phyloP scores from a whole-genome alignment of 306 rosid genomes.

The Cyamopsis tetragonoloba region DNA sequence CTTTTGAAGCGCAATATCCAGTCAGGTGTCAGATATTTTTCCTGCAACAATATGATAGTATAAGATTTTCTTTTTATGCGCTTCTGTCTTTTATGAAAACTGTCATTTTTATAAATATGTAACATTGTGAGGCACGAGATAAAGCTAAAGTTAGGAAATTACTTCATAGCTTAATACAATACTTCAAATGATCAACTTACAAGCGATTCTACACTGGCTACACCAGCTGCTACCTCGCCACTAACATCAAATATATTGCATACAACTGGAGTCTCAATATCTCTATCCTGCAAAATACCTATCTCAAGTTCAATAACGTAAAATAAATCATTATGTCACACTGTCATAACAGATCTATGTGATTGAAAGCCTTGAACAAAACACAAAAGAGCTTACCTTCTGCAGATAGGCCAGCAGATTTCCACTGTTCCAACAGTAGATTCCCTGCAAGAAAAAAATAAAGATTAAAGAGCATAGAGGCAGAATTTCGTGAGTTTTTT shows the following conservation, averaged over 20 bases:
- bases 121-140: neutral
- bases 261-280: conserved; percentile 72
- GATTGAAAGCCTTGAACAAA: neutral
- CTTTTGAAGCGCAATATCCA: conserved; percentile 63
- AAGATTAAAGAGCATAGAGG: neutral
- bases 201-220: conserved; percentile 78
- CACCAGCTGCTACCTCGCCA: conserved; percentile 81
- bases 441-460: conserved; percentile 59
- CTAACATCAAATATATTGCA: conserved; percentile 65
- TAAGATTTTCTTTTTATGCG: neutral
- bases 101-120: conserved; percentile 6
- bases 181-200: conserved; percentile 51
- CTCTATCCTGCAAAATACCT: conserved; percentile 72
- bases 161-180: conserved; percentile 15
- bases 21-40: conserved; percentile 68
- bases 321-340: neutral
- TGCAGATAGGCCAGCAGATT: conserved; percentile 57
- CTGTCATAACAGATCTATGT: neutral
- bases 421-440: conserved; percentile 73
- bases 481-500: neutral
- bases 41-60: conserved; percentile 44
- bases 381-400: conserved; percentile 49
- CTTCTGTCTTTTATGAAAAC: neutral
- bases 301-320: conserved; percentile 24
- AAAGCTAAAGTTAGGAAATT: conserved; percentile 23